phyloP scores from a whole-genome alignment of 805 yeast genomes.

The Candida vartiovaarae region DNA sequence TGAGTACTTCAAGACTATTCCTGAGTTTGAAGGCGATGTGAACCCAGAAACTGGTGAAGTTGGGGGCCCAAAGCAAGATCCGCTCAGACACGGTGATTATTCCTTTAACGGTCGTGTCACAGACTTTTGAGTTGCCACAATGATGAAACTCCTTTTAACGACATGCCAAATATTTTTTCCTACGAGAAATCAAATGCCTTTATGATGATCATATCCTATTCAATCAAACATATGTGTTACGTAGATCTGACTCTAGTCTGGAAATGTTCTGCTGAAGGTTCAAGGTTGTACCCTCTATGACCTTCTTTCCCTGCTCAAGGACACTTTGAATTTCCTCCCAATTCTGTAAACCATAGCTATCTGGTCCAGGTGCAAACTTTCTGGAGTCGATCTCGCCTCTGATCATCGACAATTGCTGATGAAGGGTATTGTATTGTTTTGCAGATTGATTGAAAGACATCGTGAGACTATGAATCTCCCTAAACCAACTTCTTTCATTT shows the following conservation, averaged over 20 bases:
- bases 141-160: background rate
- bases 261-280: conserved; percentile 12
- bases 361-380: conserved; percentile 1
- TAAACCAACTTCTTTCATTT: conserved; percentile 39
- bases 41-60: conserved; percentile 93
- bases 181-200: too few relatives aligned
- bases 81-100: conserved; percentile 85
- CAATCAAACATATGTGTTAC: conserved; percentile 4
- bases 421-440: conserved; percentile 19
- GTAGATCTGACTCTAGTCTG: conserved; percentile 18
- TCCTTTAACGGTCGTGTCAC: conserved; percentile 95
- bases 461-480: conserved; percentile 31
- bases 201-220: too few relatives aligned
- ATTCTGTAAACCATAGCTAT: conserved; percentile 10
- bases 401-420: conserved; percentile 25
- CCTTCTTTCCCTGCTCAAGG: conserved; percentile 27
- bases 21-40: conserved; percentile 91
- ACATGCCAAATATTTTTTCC: background rate
- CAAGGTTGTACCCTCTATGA: conserved; percentile 18
- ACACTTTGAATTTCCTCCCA: conserved; percentile 28
- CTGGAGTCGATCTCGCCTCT: conserved; percentile 20
- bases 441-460: conserved; percentile 27
- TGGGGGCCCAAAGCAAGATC: conserved; percentile 98
- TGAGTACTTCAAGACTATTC: conserved; percentile 67
- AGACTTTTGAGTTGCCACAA: conserved; percentile 51